Percentiles rank a stretch among this genome's conserved stretches.
Conservation (phyloP, 2,329 filamentous ascomycete species). For the Venturia carpophila region DNA sequence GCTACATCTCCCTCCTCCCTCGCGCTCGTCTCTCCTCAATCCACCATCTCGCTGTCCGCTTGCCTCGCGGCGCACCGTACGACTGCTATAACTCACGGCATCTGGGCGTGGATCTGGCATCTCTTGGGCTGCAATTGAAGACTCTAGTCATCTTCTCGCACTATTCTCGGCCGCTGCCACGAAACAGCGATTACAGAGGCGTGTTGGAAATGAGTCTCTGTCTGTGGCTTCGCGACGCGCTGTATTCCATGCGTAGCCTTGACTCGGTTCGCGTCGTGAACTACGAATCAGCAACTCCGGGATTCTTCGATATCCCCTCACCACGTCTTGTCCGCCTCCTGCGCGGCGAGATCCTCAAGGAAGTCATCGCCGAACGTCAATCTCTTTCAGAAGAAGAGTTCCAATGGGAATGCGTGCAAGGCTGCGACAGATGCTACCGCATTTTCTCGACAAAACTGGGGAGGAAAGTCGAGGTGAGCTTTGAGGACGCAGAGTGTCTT, state of each 20-base stretch:
- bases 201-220: constrained; percentile 14
- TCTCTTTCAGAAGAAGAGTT: neutral
- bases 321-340: constrained; percentile 14
- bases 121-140: constrained; percentile 11
- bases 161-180: constrained; percentile 7
- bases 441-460: constrained; percentile 11
- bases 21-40: neutral
- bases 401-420: neutral
- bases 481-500: neutral
- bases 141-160: constrained; percentile 13
- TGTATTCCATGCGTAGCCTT: constrained; percentile 14
- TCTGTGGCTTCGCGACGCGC: constrained; percentile 4
- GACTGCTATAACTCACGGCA: constrained; percentile 12
- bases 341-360: constrained; percentile 9
- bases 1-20: constrained; percentile 8
- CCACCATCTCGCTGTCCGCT: constrained; percentile 1
- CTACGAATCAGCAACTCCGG: constrained; percentile 13
- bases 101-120: neutral
- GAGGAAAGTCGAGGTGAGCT: neutral
- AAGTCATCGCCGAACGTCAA: neutral
- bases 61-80: constrained; percentile 13
- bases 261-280: constrained; percentile 10
- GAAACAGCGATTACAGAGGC: constrained; percentile 5
- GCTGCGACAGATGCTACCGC: constrained; percentile 9
- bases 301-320: constrained; percentile 8